Evolutionary conservation across 352 stramenopile species (phyloP).

Genomic region (Blastocystis sp.): DNA sequence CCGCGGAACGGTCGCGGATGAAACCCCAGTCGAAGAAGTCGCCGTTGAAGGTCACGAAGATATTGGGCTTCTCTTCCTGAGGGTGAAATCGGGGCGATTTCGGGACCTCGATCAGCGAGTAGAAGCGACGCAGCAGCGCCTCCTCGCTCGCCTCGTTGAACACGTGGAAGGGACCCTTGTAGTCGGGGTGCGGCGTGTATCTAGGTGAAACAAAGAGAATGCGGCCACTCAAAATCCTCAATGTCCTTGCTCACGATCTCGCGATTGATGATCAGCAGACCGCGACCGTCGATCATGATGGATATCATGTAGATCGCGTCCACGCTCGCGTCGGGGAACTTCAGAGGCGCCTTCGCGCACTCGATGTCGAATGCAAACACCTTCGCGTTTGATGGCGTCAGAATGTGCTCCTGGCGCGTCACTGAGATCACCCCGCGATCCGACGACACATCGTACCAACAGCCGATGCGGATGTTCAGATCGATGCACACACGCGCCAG

Average conservation of each 20-base stretch:
- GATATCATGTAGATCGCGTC: slow-evolving; percentile 97
- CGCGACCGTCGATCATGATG: slow-evolving; percentile 89
- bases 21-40: slow-evolving; percentile 99
- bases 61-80: slow-evolving; percentile 80
- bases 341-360: slow-evolving; percentile 92
- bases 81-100: slow-evolving; percentile 60
- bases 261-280: slow-evolving; percentile 89
- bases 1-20: slow-evolving; percentile 77
- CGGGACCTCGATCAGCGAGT: slow-evolving; percentile 61
- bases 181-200: slow-evolving; percentile 39
- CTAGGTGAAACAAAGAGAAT: slow-evolving; percentile 61
- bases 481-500: slow-evolving; percentile 86
- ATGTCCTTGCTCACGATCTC: slow-evolving; percentile 91
- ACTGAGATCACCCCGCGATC: slow-evolving; percentile 60
- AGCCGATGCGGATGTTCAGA: slow-evolving; percentile 82
- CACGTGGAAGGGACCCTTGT: slow-evolving; percentile 81
- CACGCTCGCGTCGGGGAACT: slow-evolving; percentile 88
- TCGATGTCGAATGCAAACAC: slow-evolving; percentile 99
- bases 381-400: slow-evolving; percentile 69
- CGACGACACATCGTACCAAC: slow-evolving; percentile 86
- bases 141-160: slow-evolving; percentile 85
- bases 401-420: slow-evolving; percentile 59
- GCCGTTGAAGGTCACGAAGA: slow-evolving; percentile 98
- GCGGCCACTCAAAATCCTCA: slow-evolving; percentile 90
- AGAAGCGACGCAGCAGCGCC: slow-evolving; percentile 72